Evolutionary conservation across 768 basidiomycete genomes (phyloP).

Genomic region (Leccinum obscurum): DNA sequence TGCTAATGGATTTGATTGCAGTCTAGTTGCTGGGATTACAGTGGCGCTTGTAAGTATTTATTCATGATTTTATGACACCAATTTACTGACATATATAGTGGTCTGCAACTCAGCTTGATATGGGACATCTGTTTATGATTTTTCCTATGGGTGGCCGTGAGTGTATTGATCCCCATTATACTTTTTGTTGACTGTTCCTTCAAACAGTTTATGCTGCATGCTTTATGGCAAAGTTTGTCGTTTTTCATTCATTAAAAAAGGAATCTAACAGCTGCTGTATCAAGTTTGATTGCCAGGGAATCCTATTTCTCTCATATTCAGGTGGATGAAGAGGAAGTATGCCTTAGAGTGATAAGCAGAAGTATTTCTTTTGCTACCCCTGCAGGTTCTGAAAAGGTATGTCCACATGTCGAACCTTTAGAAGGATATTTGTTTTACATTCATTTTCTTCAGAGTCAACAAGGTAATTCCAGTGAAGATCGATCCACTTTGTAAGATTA

Average conservation of each 20-base stretch:
- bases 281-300: conserved; percentile 28
- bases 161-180: neutral
- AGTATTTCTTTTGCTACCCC: conserved; percentile 11
- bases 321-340: neutral
- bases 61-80: neutral
- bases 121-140: conserved; percentile 21
- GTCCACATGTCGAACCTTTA: neutral
- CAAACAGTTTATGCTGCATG: conserved; percentile 29
- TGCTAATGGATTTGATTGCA: conserved; percentile 6
- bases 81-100: conserved; percentile 16
- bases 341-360: neutral
- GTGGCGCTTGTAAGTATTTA: conserved; percentile 20
- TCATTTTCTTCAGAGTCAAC: conserved; percentile 3
- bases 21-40: conserved; percentile 17
- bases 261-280: neutral
- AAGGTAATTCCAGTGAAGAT: neutral
- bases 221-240: conserved; percentile 30
- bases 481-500: neutral
- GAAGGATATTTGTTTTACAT: neutral
- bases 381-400: conserved; percentile 4
- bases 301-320: conserved; percentile 23
- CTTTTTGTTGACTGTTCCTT: neutral
- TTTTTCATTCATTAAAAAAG: neutral
- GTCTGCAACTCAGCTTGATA: conserved; percentile 17
- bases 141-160: conserved; percentile 29